These are phyloP conservation scores for Cutaneotrichosporon curvatum DNA, from an alignment of 1,284 basidiomycete genomes.

Conservation along the genomic window DNA sequence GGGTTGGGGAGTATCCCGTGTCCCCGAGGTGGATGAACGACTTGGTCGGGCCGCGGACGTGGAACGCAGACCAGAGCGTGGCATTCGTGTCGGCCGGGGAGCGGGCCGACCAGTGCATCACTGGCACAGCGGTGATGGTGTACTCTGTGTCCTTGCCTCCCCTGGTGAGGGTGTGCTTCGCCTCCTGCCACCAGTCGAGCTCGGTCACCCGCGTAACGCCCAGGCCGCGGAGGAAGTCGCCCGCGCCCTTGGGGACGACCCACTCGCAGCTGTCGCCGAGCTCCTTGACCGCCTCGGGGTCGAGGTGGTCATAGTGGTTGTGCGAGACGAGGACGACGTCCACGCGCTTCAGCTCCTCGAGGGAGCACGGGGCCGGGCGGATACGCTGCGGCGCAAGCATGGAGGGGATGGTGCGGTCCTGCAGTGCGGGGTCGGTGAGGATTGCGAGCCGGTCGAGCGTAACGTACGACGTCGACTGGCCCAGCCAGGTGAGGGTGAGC, in stretches of 20 bases:
- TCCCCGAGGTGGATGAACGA: slow-evolving; percentile 48
- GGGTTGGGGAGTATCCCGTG: slow-evolving; percentile 46
- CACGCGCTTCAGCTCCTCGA: slow-evolving; percentile 44
- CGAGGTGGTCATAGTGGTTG: slow-evolving; percentile 47
- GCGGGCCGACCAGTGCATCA: slow-evolving; percentile 50
- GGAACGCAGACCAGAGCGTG: slow-evolving; percentile 47
- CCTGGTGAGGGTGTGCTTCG: slow-evolving; percentile 23
- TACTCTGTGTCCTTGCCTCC: slow-evolving; percentile 25
- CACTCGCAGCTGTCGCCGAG: slow-evolving; percentile 42
- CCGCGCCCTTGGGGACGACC: slow-evolving; percentile 41
- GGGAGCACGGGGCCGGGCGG: slow-evolving; percentile 45
- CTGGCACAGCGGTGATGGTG: slow-evolving; percentile 39
- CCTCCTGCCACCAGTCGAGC: slow-evolving; percentile 46
- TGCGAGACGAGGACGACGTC: slow-evolving; percentile 49
- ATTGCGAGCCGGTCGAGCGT: slow-evolving; percentile 49
- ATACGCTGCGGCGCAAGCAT: slow-evolving; percentile 45
- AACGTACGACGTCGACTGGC: slow-evolving; percentile 48
- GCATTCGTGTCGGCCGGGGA: slow-evolving; percentile 48
- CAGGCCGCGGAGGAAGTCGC: slow-evolving; percentile 31
- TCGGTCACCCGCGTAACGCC: slow-evolving; percentile 43
- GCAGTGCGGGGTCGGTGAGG: slow-evolving; percentile 50
- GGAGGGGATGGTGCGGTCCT: slow-evolving; percentile 45
- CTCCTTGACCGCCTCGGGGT: slow-evolving; percentile 39
- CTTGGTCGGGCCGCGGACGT: slow-evolving; percentile 34
- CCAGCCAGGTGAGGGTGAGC: slow-evolving; percentile 43